phyloP scores from a whole-genome alignment of 306 rosid species.

The Sicyos baderoa region DNA sequence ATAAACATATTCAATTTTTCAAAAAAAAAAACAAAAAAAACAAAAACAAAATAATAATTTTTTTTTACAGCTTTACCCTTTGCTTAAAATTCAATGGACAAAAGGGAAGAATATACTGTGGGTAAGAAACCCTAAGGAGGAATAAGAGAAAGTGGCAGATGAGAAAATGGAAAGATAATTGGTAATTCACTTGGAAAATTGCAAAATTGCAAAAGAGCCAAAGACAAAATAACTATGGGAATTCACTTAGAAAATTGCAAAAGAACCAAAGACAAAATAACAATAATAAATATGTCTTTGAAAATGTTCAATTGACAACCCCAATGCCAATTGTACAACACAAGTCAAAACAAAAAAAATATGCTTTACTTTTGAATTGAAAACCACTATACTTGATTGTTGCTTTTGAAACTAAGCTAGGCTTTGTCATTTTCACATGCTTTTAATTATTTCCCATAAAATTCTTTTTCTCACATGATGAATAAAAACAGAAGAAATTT shows the following conservation, averaged over 20 bases:
- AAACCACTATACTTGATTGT: background rate
- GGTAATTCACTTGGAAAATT: background rate
- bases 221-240: background rate
- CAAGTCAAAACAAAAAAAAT: background rate
- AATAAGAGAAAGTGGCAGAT: constrained; percentile 14
- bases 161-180: background rate
- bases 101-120: constrained; percentile 10
- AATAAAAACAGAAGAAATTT: background rate
- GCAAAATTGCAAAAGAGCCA: background rate
- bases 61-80: background rate
- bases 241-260: background rate
- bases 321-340: background rate
- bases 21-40: no score
- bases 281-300: background rate
- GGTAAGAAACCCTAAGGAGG: background rate
- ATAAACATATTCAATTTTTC: no score
- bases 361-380: background rate
- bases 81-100: background rate
- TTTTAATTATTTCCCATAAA: background rate
- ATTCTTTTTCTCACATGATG: background rate
- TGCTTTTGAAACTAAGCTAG: background rate
- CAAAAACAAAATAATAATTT: no score
- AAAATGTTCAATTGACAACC: background rate
- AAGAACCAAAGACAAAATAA: background rate
- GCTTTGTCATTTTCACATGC: background rate